phyloP scores from a whole-genome alignment of 345 rosid species.

The Linum trigynum region DNA sequence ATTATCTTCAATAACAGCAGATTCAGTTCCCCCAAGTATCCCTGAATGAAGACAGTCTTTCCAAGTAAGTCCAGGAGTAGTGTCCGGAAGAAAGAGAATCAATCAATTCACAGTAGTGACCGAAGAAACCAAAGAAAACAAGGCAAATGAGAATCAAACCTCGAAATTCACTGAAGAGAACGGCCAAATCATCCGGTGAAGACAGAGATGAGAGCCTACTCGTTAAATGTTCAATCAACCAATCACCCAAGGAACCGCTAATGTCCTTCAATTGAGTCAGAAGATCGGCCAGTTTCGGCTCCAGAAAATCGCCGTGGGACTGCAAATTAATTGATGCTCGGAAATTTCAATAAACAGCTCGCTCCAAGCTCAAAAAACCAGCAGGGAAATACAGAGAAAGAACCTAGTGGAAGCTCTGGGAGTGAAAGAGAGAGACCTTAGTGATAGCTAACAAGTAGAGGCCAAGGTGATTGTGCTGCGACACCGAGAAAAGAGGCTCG shows the following conservation, averaged over 20 bases:
- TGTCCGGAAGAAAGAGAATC: not conserved
- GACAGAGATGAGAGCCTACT: conserved; percentile 52
- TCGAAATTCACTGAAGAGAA: conserved; percentile 71
- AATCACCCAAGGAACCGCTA: conserved; percentile 49
- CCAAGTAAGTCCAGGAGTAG: not conserved
- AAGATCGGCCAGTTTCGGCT: conserved; percentile 73
- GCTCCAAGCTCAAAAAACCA: not conserved
- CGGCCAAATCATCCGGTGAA: conserved; percentile 72
- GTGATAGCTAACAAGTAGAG: conserved; percentile 65
- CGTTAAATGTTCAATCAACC: conserved; percentile 61
- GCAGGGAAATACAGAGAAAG: not conserved
- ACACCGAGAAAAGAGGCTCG: conserved; percentile 56
- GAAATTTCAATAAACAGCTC: not conserved
- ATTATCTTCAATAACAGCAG: conserved; percentile 57
- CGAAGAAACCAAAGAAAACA: not conserved
- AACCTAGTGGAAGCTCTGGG: not conserved
- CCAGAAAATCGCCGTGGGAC: conserved; percentile 71
- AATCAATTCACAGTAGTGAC: no score
- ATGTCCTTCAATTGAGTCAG: conserved; percentile 57
- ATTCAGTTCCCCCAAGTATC: conserved; percentile 60
- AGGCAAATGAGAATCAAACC: conserved; percentile 19
- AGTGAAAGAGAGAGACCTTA: conserved; percentile 35
- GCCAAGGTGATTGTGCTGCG: conserved; percentile 91
- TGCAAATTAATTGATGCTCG: conserved; percentile 18
- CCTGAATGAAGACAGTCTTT: conserved; percentile 29